Conservation (phyloP, 2,329 filamentous ascomycete genomes). For the Alternaria brassicae region DNA sequence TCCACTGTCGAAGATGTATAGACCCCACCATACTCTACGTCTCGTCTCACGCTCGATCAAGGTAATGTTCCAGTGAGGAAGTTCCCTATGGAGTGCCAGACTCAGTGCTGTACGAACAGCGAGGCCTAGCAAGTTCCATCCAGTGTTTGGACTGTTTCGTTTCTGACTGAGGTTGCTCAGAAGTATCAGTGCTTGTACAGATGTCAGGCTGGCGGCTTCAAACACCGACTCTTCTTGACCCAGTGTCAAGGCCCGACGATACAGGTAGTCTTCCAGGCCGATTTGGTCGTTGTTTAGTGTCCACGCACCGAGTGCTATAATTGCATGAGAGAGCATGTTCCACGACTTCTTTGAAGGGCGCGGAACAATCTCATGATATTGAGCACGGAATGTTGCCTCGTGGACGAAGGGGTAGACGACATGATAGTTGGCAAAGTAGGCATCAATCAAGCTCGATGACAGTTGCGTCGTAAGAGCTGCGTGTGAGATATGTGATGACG, state of each 20-base stretch:
- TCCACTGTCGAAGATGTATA: constrained; percentile 38
- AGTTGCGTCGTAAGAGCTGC: constrained; percentile 30
- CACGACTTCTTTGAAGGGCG: constrained; percentile 31
- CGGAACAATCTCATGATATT: constrained; percentile 34
- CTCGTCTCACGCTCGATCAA: constrained; percentile 35
- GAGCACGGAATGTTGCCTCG: constrained; percentile 36
- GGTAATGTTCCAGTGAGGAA: constrained; percentile 38
- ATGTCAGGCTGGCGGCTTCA: constrained; percentile 32
- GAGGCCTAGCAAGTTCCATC: constrained; percentile 36
- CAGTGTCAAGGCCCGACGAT: constrained; percentile 32
- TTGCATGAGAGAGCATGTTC: constrained; percentile 36
- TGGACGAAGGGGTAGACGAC: constrained; percentile 36
- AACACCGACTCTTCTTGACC: constrained; percentile 37
- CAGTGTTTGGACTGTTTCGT: constrained; percentile 33
- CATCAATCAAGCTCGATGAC: constrained; percentile 30
- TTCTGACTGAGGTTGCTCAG: constrained; percentile 37
- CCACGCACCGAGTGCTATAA: constrained; percentile 35
- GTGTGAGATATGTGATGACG: constrained; percentile 33
- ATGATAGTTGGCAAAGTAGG: constrained; percentile 36
- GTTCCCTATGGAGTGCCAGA: constrained; percentile 34
- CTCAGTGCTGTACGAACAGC: constrained; percentile 34
- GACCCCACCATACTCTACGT: constrained; percentile 35
- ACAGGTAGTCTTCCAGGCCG: constrained; percentile 34
- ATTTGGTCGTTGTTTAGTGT: constrained; percentile 31
- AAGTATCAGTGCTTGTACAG: constrained; percentile 34